phyloP scores from a whole-genome alignment of 345 rosid genomes.

The Mangifera indica region DNA sequence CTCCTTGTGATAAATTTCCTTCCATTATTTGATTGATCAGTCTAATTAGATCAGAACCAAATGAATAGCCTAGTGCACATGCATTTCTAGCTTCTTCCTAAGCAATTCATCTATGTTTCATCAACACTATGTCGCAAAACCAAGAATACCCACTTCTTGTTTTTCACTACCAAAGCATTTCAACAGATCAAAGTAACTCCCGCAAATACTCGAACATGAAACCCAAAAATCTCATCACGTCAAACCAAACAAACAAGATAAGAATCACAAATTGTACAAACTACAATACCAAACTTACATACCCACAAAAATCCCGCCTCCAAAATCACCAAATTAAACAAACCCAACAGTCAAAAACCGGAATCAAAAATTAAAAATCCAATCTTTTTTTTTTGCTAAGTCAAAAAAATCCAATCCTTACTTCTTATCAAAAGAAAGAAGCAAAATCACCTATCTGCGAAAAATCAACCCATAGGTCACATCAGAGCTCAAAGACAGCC shows the following conservation, averaged over 20 bases:
- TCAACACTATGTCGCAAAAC: constrained; percentile 10
- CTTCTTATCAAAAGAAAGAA: neutral
- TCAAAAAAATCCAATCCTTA: neutral
- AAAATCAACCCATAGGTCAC: constrained; percentile 10
- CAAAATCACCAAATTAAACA: constrained; percentile 14
- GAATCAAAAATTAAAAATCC: neutral
- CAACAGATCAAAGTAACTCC: neutral
- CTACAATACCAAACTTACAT: neutral
- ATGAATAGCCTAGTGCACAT: constrained; percentile 15
- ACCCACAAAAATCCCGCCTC: constrained; percentile 6
- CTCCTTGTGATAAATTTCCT: constrained; percentile 67
- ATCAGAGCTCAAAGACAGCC: neutral
- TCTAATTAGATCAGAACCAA: constrained; percentile 22
- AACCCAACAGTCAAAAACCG: neutral
- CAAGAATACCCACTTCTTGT: constrained; percentile 13
- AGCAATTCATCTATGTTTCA: constrained; percentile 9
- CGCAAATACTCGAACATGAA: neutral
- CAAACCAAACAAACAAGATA: constrained; percentile 20
- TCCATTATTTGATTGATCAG: constrained; percentile 43
- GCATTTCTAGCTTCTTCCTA: neutral
- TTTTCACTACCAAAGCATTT: constrained; percentile 11
- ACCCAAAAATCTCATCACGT: constrained; percentile 4
- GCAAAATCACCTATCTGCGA: constrained; percentile 18
- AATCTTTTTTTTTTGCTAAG: neutral
- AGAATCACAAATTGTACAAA: constrained; percentile 18